Base-by-base conservation (phyloP, 1,284 basidiomycete species). In the Leccinum pachyderme region DNA sequence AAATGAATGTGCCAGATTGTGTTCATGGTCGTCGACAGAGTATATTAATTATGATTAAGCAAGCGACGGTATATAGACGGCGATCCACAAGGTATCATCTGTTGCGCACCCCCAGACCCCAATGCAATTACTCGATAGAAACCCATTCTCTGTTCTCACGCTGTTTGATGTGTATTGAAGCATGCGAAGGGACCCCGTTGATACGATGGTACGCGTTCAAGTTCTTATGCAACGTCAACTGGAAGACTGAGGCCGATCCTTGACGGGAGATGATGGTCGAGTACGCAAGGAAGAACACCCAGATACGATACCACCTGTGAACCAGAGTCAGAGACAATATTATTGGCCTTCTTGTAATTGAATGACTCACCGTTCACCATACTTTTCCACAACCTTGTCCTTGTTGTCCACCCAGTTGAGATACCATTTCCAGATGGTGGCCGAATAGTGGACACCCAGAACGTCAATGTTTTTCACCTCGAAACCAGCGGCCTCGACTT, bases 381-480 rank as follows among this genome's bases (percentile, higher is more conserved):
- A 99, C 73, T 88, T 90, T 59, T 81, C 91, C 41, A 89, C 65
- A 50, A 98, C 87, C 74, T 91, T 89, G 46, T 93, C 93, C 78
- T 92, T 89, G 80, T 96, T 95, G 54, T 78, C 77, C 29, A 95
- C 70, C 93, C 93, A 96, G 81, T 98, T 98, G 72, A 92, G 85
- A 81, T 98, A 98, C 95, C 95, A 98, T 58, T 84, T 79, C 77
- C 86, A 89, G 70, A 99, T 81, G 3, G 96, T 98, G 2, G 96
- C 95, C 28, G 91, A 93, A 79, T 99, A 98, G 74, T 95, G 93
- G n/a, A 95, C 93, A 57, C 93, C 93, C 39, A 98, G 86, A 47
- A 99, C 96, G 64, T 99, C 97, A 63, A 95, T 80, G 63, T 90
- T 91, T 80, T 97, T 98, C 62, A 99, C 87, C 74, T 99, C 97